These are phyloP conservation scores for Calophaca sinica DNA, from an alignment of 306 rosid species.

Conservation along the genomic window DNA sequence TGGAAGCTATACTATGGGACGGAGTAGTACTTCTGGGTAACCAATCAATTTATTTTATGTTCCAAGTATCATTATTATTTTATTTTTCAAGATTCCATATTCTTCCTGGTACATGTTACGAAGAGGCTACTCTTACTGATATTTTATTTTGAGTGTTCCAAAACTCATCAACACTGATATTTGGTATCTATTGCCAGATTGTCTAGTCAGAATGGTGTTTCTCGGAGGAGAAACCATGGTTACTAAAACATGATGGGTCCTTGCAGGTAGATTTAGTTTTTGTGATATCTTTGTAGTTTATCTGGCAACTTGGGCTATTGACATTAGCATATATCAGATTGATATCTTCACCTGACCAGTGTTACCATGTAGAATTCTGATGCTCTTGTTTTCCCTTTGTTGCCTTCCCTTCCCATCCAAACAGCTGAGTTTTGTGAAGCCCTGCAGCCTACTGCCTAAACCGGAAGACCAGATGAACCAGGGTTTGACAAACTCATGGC, in stretches of 20 bases:
- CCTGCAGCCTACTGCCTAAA: slow-evolving; percentile 92
- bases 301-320: slow-evolving; percentile 52
- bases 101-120: slow-evolving; percentile 19
- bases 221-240: slow-evolving; percentile 64
- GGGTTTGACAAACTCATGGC: slow-evolving; percentile 88
- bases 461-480: slow-evolving; percentile 97
- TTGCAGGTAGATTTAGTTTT: slow-evolving; percentile 56
- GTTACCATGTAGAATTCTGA: slow-evolving; percentile 81
- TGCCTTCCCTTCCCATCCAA: slow-evolving; percentile 92
- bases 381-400: slow-evolving; percentile 86
- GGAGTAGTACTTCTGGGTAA: slow-evolving; percentile 82
- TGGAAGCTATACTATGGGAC: slow-evolving; percentile 80
- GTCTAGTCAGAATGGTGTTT: slow-evolving; percentile 52
- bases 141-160: not conserved
- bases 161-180: slow-evolving; percentile 42
- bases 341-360: slow-evolving; percentile 72
- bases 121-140: slow-evolving; percentile 11
- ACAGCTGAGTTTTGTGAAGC: slow-evolving; percentile 99
- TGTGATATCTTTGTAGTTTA: slow-evolving; percentile 47
- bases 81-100: slow-evolving; percentile 13
- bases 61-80: slow-evolving; percentile 5
- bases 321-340: slow-evolving; percentile 52
- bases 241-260: slow-evolving; percentile 48
- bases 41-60: slow-evolving; percentile 4
- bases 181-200: slow-evolving; percentile 49